Base-by-base conservation (phyloP, 2,329 filamentous ascomycete species). In the Fusarium protoensiforme region DNA sequence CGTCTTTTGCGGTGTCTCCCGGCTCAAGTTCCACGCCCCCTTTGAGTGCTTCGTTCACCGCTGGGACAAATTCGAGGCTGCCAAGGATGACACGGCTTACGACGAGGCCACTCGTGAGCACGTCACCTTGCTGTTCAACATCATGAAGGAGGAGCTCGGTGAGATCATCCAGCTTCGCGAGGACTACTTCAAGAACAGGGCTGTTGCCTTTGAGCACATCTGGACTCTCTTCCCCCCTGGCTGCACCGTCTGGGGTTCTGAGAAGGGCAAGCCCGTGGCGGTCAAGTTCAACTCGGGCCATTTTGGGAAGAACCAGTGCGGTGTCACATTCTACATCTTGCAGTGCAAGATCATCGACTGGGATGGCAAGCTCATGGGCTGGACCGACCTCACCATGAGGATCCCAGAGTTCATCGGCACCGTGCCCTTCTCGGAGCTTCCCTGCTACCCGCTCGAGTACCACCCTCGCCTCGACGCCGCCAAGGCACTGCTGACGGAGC, bases 31-130 rank as follows among this genome's bases (percentile, higher is more conserved):
- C 68, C 79, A 82, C 9, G 87, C 86, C 0, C 90, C 89, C 0
- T 93, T 93, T 69, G 83, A 88, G 72, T 88, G 89, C 0, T 89
- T 94, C 57, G 88, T 93, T 43, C 91, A 94, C 79, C 87, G 91
- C 35, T 93, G 91, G 90, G 81, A 84, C 2, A 76, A 82, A 8
- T 84, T 91, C 39, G 73, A 78, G 11, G 77, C 81, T 5, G 83
- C 84, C 27, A 80, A 84, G 48, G 77, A 85, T 11, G 82, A 84
- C 35, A 74, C 83, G 9, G 77, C 81, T 2, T 80, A 83, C 36
- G 86, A 90, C 18, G 74, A 73, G 1, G 35, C 65, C 20, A 86
- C 85, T 2, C 85, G 83, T 53, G 80, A 84, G 33, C 87, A 90
- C 71, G 76, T 89, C 3, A 75, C 82, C 8, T 75, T 90, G 0